Base-by-base conservation (phyloP, 2,329 filamentous ascomycete genomes). In the Zalaria obscura region DNA sequence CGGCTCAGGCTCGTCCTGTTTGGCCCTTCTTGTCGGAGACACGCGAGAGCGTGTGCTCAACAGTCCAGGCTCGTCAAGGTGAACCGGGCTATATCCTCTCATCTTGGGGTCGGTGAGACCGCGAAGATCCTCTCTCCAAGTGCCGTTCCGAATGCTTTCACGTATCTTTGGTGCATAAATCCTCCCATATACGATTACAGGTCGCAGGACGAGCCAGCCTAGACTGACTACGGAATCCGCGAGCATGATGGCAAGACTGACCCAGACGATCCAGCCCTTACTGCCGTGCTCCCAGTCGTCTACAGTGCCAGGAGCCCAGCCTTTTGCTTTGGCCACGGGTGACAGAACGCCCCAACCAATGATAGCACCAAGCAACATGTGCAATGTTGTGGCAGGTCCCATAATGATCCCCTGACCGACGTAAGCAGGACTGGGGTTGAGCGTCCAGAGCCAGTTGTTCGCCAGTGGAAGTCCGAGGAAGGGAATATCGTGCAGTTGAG, bases 251-350 rank as follows among this genome's bases (percentile, higher is more conserved):
- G 91, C 85, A 27, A 98, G 67, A 29, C 86, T 94, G 2, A 93
- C 72, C 91, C 91, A 98, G 0, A 98, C 85, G 45, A 98, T 96
- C 91, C 91, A 98, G 33, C 89, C 91, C 63, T 96, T 95, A 58
- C 86, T 94, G 6, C 91, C 91, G 10, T 72, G 76, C 45, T 89
- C 83, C 91, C 91, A 98, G 58, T 93, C 83, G 42, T 76, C 72
- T 1, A 95, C 85, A 1, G 78, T 72, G 0, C 88, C 91, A 3
- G 87, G 83, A 6, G 91, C 91, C 91, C 91, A 98, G 3, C 83
- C 86, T 51, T 74, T 76, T 43, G 70, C 65, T 59, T 94, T 95
- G 3, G 91, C 88, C 5, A 96, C 61, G 1, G 91, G 91, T 3
- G 88, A 95, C 1, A 98, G 69, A 4, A 96, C 59, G 0, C 78